These are phyloP conservation scores for Trichoderma koningiopsis DNA, from an alignment of 2,329 filamentous ascomycete genomes.

Conservation along the genomic window DNA sequence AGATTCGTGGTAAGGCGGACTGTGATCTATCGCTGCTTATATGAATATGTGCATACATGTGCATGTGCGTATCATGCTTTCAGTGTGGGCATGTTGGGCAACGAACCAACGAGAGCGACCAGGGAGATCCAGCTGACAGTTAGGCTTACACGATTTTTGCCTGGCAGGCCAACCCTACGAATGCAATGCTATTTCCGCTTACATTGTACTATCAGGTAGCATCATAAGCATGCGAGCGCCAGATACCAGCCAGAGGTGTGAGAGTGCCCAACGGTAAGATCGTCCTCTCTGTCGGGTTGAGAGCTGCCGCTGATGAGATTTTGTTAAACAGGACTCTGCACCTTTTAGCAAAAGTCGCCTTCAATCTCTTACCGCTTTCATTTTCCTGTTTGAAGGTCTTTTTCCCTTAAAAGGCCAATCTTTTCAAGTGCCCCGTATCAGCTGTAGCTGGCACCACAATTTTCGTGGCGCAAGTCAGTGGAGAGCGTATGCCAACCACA, in stretches of 20 bases:
- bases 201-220: not conserved
- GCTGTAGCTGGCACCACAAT: not conserved
- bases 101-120: slow-evolving; percentile 14
- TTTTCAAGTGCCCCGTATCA: not conserved
- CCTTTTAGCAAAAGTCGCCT: not conserved
- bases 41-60: slow-evolving; percentile 13
- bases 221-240: not conserved
- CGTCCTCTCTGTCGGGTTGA: not conserved
- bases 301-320: not conserved
- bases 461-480: slow-evolving; percentile 3
- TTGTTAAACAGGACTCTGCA: not conserved
- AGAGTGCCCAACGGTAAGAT: not conserved
- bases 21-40: not conserved
- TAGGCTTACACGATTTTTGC: not conserved
- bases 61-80: not conserved
- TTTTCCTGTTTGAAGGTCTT: not conserved
- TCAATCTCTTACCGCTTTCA: not conserved
- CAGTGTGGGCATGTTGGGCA: slow-evolving; percentile 12
- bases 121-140: slow-evolving; percentile 11
- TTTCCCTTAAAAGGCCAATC: not conserved
- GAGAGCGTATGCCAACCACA: slow-evolving; percentile 14
- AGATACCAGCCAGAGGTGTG: not conserved
- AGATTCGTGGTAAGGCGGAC: slow-evolving; percentile 19
- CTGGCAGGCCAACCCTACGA: not conserved
- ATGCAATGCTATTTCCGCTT: not conserved